Percentiles rank a stretch among this genome's conserved stretches.
These are phyloP conservation scores for Volvox carteri DNA, from an alignment of 163 green algal species.

Conservation along the genomic window DNA sequence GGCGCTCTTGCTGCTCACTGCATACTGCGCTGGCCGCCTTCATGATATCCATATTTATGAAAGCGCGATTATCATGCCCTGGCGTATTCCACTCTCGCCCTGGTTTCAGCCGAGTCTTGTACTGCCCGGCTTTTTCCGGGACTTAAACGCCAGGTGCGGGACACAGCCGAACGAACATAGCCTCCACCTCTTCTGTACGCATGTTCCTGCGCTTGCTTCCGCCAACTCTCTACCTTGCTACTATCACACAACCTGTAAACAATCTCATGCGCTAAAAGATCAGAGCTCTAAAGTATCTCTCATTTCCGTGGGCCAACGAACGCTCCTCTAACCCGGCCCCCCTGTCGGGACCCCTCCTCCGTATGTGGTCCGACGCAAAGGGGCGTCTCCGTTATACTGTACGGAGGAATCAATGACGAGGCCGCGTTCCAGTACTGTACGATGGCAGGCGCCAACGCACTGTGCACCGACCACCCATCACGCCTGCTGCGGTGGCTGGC, in stretches of 20 bases:
- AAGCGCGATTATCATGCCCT: constrained; percentile 34
- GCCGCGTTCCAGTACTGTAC: constrained; percentile 6
- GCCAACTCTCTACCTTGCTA: too few relatives aligned
- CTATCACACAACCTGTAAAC: too few relatives aligned
- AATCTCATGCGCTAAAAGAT: too few relatives aligned
- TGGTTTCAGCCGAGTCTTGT: not conserved
- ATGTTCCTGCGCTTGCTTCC: too few relatives aligned
- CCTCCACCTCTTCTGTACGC: too few relatives aligned
- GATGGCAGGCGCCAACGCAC: constrained; percentile 2
- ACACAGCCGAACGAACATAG: too few relatives aligned
- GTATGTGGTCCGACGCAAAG: not conserved
- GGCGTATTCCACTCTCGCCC: not conserved
- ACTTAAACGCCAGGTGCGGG: constrained; percentile 22
- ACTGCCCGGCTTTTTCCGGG: constrained; percentile 25
- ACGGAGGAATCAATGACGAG: constrained; percentile 42
- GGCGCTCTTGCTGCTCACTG: constrained; percentile 32
- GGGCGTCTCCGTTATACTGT: constrained; percentile 23
- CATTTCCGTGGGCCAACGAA: too few relatives aligned
- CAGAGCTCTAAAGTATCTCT: too few relatives aligned
- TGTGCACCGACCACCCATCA: constrained; percentile 50
- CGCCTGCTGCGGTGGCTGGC: constrained; percentile 26
- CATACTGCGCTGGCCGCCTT: constrained; percentile 25
- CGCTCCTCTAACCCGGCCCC: too few relatives aligned
- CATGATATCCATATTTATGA: constrained; percentile 35
- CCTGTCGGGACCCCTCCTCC: too few relatives aligned